Percentiles rank a stretch among this genome's conserved stretches.
These are phyloP conservation scores for Syzygium syzygioides DNA, from an alignment of 441 rosid species.

Conservation along the genomic window DNA sequence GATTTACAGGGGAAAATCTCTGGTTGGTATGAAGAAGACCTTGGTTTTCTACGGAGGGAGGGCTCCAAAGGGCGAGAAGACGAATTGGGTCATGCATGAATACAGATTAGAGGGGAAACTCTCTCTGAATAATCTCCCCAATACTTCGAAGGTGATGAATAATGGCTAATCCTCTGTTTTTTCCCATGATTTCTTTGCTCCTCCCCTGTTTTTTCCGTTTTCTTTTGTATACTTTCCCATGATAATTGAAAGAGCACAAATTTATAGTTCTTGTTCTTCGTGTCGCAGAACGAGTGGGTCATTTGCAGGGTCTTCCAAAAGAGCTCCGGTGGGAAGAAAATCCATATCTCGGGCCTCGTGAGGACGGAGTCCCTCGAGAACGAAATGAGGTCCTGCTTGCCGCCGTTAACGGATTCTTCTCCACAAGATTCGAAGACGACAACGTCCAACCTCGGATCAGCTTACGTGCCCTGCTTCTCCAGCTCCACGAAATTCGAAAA, in stretches of 20 bases:
- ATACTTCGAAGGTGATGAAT: constrained; percentile 58
- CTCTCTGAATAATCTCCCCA: constrained; percentile 66
- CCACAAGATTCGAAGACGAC: constrained; percentile 28
- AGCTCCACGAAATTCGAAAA: constrained; percentile 34
- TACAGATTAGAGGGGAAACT: constrained; percentile 73
- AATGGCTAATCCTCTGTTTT: background rate
- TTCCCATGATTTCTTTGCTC: background rate
- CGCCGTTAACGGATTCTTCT: constrained; percentile 62
- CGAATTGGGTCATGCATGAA: constrained; percentile 94
- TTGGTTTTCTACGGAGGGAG: constrained; percentile 86
- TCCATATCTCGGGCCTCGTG: constrained; percentile 45
- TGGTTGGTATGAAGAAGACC: constrained; percentile 95
- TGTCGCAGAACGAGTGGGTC: constrained; percentile 87
- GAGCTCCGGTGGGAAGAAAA: constrained; percentile 65
- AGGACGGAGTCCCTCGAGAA: constrained; percentile 32
- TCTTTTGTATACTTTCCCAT: background rate
- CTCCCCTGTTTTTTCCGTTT: background rate
- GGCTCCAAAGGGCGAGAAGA: constrained; percentile 80
- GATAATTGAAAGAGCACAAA: background rate
- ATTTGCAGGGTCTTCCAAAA: constrained; percentile 83
- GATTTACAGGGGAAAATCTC: constrained; percentile 59
- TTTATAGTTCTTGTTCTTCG: background rate
- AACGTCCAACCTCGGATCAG: constrained; percentile 25
- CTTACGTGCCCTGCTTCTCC: constrained; percentile 99
- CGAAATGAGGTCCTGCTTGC: constrained; percentile 39